phyloP scores from a whole-genome alignment of 2,329 filamentous ascomycete genomes.

The Aspergillus udagawae region DNA sequence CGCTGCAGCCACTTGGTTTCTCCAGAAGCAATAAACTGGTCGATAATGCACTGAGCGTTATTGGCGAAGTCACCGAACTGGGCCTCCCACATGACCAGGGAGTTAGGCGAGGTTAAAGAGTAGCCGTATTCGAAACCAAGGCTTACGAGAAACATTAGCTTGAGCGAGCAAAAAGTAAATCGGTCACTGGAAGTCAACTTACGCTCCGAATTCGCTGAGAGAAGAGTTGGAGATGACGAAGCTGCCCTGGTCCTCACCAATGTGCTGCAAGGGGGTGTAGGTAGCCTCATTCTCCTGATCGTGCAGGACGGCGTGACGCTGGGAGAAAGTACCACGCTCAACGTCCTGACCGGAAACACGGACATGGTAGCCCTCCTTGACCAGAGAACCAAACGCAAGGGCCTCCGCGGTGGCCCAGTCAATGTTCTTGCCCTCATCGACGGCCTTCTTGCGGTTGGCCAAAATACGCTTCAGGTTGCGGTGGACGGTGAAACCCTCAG shows the following conservation, averaged over 20 bases:
- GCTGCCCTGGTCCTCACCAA: constrained; percentile 86
- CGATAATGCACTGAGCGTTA: constrained; percentile 97
- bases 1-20: constrained; percentile 99
- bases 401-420: constrained; percentile 98
- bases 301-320: constrained; percentile 94
- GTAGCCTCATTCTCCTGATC: constrained; percentile 93
- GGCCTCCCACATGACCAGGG: constrained; percentile 98
- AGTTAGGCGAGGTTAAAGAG: constrained; percentile 92
- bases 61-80: constrained; percentile 99
- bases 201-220: constrained; percentile 65
- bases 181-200: constrained; percentile 27
- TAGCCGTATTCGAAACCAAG: constrained; percentile 99
- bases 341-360: constrained; percentile 98
- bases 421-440: constrained; percentile 87
- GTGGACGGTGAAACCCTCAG: constrained; percentile 84
- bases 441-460: constrained; percentile 81
- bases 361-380: constrained; percentile 91
- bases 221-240: constrained; percentile 98
- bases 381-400: constrained; percentile 86
- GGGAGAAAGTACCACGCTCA: constrained; percentile 98
- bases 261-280: constrained; percentile 85
- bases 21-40: constrained; percentile 96
- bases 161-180: background rate
- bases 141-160: constrained; percentile 56
- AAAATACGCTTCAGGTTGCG: constrained; percentile 97